phyloP scores from a whole-genome alignment of 2,329 filamentous ascomycete species.

The Alternaria triticina region DNA sequence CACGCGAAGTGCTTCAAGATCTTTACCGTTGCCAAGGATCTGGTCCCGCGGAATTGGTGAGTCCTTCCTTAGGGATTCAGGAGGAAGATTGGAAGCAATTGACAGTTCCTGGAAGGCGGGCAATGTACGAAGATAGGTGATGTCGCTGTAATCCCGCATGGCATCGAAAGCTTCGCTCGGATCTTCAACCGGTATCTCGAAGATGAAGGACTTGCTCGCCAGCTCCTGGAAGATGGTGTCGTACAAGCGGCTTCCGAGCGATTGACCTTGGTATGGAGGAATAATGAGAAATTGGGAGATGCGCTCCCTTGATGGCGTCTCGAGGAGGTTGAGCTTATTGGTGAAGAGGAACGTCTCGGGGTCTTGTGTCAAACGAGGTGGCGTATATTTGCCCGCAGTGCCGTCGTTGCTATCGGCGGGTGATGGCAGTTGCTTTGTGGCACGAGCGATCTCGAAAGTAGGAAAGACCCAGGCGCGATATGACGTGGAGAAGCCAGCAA shows the following conservation, averaged over 20 bases:
- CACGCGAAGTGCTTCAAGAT: constrained; percentile 63
- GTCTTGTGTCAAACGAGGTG: constrained; percentile 34
- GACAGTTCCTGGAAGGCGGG: constrained; percentile 64
- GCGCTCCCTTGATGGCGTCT: constrained; percentile 77
- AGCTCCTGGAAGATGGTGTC: constrained; percentile 76
- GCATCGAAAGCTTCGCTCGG: constrained; percentile 87
- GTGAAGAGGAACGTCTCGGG: constrained; percentile 39
- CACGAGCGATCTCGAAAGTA: constrained; percentile 50
- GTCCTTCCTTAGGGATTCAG: constrained; percentile 60
- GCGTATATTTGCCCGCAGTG: constrained; percentile 50
- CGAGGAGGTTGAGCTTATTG: constrained; percentile 54
- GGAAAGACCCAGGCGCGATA: constrained; percentile 81
- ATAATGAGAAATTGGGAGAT: constrained; percentile 94
- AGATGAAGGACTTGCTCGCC: constrained; percentile 69
- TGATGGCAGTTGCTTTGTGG: constrained; percentile 43
- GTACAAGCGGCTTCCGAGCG: constrained; percentile 83
- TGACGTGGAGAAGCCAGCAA: constrained; percentile 88
- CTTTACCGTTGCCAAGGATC: constrained; percentile 64
- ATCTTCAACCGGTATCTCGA: constrained; percentile 91
- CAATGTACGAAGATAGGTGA: constrained; percentile 66
- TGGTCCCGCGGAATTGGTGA: constrained; percentile 57
- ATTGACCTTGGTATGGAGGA: constrained; percentile 81
- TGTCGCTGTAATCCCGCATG: constrained; percentile 76
- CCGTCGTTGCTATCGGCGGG: constrained; percentile 37
- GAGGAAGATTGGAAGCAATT: constrained; percentile 57